Base-by-base conservation (phyloP, 768 basidiomycete genomes). In the Pisolithus microcarpus region DNA sequence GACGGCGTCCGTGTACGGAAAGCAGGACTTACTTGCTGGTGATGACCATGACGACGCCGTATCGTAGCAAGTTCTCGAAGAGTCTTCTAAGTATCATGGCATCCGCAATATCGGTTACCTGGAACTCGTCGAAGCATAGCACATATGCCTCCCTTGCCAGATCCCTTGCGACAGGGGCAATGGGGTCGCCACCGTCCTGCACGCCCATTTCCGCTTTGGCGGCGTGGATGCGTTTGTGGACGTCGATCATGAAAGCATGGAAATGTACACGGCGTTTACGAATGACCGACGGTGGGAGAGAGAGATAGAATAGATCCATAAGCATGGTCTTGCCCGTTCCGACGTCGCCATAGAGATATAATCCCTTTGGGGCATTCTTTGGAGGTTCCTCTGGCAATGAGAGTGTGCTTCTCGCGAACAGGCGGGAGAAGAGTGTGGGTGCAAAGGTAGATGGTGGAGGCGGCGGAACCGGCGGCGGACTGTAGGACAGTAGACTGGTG, bases 241-340 rank as follows among this genome's bases (percentile, higher is more conserved):
- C 93, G 63, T 99, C 96, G 55, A 97, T 84, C 96, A 99, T 98
- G 75, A 99, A 98, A 1, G 92, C 91, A 63, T 98, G 94, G 65
- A 99, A 99, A 67, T 99, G 96, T 15, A 97, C 91, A 28, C 96
- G 79, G 49, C 89, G 84, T 69, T 90, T 91, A 52, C 80, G 78
- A 42, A 69, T 79, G 49, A 88, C 71, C 40, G 76, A 71, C 0
- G 76, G 60, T 1, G 88, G 86, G 1, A 96, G 81, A 1, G 92
- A 82, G 56, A 84, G 79, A 72, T 87, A 93, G 69, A 96, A 96
- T 21, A 99, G 75, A 67, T 99, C 96, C 96, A 99, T 99, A 55
- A 99, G 83, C 94, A 98, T 97, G 0, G 87, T 88, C 74, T 98
- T 97, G 13, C 96, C 95, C 8, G 95, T 96, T 2, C 95, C 95